Evolutionary conservation across 1,139 yeast species (phyloP).

Genomic region (Suhomyces bolitotheri): DNA sequence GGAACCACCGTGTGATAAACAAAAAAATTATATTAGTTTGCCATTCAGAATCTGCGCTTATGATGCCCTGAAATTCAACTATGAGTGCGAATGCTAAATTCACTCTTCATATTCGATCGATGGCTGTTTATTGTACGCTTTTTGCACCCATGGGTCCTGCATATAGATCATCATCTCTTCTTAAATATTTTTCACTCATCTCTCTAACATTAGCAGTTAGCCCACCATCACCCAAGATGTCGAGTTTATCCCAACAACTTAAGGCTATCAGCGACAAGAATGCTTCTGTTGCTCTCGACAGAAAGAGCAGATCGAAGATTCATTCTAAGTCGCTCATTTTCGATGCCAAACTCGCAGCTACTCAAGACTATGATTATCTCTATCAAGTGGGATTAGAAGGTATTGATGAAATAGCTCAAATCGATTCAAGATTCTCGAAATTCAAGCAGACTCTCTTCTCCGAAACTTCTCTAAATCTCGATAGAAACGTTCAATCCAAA

Average conservation of each 20-base stretch:
- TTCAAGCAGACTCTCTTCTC: conserved; percentile 77
- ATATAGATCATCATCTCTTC: conserved; percentile 7
- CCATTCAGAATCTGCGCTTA: too few relatives aligned
- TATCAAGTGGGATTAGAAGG: conserved; percentile 76
- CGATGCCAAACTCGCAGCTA: conserved; percentile 83
- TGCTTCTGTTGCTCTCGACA: conserved; percentile 77
- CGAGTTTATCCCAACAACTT: conserved; percentile 78
- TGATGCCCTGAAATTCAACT: too few relatives aligned
- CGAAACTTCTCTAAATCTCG: conserved; percentile 74
- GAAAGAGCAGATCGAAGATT: conserved; percentile 80
- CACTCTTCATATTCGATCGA: too few relatives aligned
- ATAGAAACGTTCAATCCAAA: conserved; percentile 73
- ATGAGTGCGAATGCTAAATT: too few relatives aligned
- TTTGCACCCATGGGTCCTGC: conserved; percentile 4
- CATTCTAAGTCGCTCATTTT: conserved; percentile 88
- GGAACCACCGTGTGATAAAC: too few relatives aligned
- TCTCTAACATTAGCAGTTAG: conserved; percentile 1
- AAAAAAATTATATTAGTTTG: too few relatives aligned
- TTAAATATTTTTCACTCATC: conserved; percentile 12
- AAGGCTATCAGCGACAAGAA: conserved; percentile 66
- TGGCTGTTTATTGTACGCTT: too few relatives aligned
- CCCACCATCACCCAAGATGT: conserved; percentile 29
- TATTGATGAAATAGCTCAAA: conserved; percentile 62
- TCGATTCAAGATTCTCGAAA: conserved; percentile 73
- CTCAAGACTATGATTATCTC: conserved; percentile 88